Conservation (phyloP, 2,329 filamentous ascomycete genomes). For the Ophiostoma quercus region DNA sequence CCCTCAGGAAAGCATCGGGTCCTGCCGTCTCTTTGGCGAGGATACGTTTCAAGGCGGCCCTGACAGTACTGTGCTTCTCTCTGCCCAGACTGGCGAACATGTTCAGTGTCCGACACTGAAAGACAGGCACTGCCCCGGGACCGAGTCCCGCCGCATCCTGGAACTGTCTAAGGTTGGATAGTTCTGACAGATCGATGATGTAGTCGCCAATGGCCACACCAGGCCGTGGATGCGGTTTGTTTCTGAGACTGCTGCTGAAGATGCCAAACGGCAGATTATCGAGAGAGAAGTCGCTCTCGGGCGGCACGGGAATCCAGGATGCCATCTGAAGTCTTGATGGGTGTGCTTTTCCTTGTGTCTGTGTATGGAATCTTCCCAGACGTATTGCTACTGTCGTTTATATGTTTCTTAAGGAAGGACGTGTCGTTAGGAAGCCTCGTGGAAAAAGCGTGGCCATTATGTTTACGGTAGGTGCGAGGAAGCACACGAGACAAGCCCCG, state of each 20-base stretch:
- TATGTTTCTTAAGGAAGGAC: not conserved
- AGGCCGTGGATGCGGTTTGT: not conserved
- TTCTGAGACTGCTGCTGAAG: slow-evolving; percentile 1
- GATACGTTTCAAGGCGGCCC: slow-evolving; percentile 2
- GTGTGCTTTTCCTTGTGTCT: not conserved
- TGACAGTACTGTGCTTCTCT: not conserved
- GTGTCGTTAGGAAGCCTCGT: not conserved
- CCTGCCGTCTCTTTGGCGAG: not conserved
- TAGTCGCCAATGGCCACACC: slow-evolving; percentile 16
- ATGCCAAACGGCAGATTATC: slow-evolving; percentile 24
- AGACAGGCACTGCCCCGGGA: not conserved
- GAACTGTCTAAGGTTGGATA: not conserved
- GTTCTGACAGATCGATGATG: slow-evolving; percentile 2
- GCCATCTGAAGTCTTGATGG: slow-evolving; percentile 36
- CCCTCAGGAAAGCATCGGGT: not conserved
- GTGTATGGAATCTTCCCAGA: not conserved
- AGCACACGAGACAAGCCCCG: not conserved
- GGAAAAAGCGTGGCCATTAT: not conserved
- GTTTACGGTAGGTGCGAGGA: not conserved
- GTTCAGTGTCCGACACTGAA: slow-evolving; percentile 15
- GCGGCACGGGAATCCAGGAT: slow-evolving; percentile 28
- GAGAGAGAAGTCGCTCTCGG: slow-evolving; percentile 21
- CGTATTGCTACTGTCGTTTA: not conserved
- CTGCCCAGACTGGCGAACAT: slow-evolving; percentile 18
- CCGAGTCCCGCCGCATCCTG: not conserved